Base-by-base conservation (phyloP, 257 asterid species). In the Penstemon barbatus region DNA sequence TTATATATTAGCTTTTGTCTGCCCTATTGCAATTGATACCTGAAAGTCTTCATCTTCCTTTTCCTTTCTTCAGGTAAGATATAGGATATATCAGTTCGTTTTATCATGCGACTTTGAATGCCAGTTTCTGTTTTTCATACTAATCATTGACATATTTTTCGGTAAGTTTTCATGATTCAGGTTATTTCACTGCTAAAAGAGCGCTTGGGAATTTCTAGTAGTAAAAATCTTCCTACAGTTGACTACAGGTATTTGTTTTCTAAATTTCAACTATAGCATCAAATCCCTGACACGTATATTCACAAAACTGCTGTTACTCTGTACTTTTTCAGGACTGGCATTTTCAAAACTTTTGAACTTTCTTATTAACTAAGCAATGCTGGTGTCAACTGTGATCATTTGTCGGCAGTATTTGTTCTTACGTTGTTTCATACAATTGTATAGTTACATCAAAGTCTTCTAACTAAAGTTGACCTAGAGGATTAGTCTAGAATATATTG, bases 101-200 rank as follows among this genome's bases (percentile, higher is more conserved):
- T 57, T 40, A 25, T 66, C 49, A 37, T 12, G 45, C 55, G 51
- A 46, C 18, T 69, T 57, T 54, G 46, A 48, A 25, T 57, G 39
- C 50, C 8, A n/a, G 44, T 55, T 48, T 65, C 68, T 61, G 52
- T 57, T 57, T 57, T 42, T 67, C 63, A 56, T 68, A 65, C 38
- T 68, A 78, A 74, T 69, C 25, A 65, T 60, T 74, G 71, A 71
- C 71, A 65, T 79, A 52, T 68, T 59, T 59, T 52, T 74, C 61
- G 51, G 78, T 77, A 71, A 77, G 69, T 75, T 72, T 55, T 68
- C 66, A 65, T 13, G 66, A 81, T 77, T 79, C 89, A 93, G 99
- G 85, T 93, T 72, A 66, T 70, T 71, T 85, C 94, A 57, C 73
- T 88, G 89, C 82, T 93, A 76, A 93, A 90, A 86, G 91, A 86